phyloP scores from a whole-genome alignment of 257 asterid species.

The Nicotiana knightiana region DNA sequence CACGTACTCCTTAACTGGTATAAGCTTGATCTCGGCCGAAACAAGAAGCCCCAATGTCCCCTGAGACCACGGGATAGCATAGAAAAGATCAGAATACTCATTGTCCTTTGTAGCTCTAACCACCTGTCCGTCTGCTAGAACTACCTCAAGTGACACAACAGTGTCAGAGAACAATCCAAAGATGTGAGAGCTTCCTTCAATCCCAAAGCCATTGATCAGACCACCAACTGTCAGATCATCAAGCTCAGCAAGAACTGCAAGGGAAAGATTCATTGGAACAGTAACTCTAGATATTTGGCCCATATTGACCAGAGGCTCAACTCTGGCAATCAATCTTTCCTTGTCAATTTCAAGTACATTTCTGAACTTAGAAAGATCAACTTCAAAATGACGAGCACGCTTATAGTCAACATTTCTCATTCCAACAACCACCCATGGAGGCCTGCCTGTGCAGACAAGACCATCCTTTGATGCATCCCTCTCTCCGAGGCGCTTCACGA shows the following conservation, averaged over 20 bases:
- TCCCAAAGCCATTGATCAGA: constrained; percentile 92
- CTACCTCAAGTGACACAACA: constrained; percentile 81
- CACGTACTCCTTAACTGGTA: constrained; percentile 53
- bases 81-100: constrained; percentile 77
- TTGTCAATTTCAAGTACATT: constrained; percentile 52
- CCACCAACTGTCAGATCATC: constrained; percentile 98
- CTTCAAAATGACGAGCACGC: constrained; percentile 12
- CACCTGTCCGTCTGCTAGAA: constrained; percentile 30
- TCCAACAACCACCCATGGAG: constrained; percentile 8
- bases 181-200: constrained; percentile 24
- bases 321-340: constrained; percentile 56
- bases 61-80: constrained; percentile 95
- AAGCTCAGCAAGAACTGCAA: constrained; percentile 91
- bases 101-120: constrained; percentile 25
- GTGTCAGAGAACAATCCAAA: constrained; percentile 90
- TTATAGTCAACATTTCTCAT: constrained; percentile 5
- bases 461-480: constrained; percentile 8
- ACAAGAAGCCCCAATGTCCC: constrained; percentile 91
- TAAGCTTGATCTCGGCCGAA: constrained; percentile 93
- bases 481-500: background rate
- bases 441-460: constrained; percentile 6
- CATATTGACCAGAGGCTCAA: constrained; percentile 56
- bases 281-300: constrained; percentile 77
- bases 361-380: constrained; percentile 9
- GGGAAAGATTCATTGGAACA: constrained; percentile 79